Base-by-base conservation (phyloP, 2,329 filamentous ascomycete species). In the Aspergillus clavatus region DNA sequence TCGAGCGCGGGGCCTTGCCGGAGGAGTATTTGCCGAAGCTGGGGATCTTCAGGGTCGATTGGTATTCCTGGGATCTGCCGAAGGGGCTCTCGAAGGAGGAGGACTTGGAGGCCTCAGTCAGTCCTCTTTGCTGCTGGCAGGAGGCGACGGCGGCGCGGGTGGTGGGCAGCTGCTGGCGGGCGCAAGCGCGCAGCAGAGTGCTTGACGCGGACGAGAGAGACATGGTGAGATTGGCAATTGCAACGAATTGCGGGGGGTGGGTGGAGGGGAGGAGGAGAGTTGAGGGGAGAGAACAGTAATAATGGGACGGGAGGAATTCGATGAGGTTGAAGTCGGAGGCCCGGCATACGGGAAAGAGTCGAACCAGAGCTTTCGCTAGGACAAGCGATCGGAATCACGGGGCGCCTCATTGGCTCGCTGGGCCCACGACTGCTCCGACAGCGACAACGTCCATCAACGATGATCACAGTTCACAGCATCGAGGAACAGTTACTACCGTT, bases 21-120 rank as follows among this genome's bases (percentile, higher is more conserved):
- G 81, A 84, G 73, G 83, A 77, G 78, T 98, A 98, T 70, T 89
- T 85, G 70, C 81, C 81, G 73, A 95, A 97, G 75, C 87, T 83
- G 59, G 93, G 93, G 66, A 97, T 86, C 72, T 86, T 82, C 70
- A 78, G 83, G 59, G 78, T 80, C 41, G 76, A 63, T 43, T 59
- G 64, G 55, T 67, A 67, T 53, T 71, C 65, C 47, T 68, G 65
- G 54, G 65, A 53, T 57, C 66, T 69, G 63, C 73, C 72, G 72
- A 84, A 84, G 51, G 82, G 82, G 58, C 70, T 73, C 35, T 75
- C 63, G 59, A 74, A 75, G 50, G 67, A 70, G 22, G 73, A 69
- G 22, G 73, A 67, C 56, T 67, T 65, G 57, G 53, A 52, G 24
- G 64, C 60, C 57, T 62, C 62, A 50, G 59, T 57, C 54, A 62